Percentiles rank a stretch among this genome's conserved stretches.
Evolutionary conservation across 2,329 filamentous ascomycete genomes (phyloP).

Genomic region (Calonectria henricotiae): DNA sequence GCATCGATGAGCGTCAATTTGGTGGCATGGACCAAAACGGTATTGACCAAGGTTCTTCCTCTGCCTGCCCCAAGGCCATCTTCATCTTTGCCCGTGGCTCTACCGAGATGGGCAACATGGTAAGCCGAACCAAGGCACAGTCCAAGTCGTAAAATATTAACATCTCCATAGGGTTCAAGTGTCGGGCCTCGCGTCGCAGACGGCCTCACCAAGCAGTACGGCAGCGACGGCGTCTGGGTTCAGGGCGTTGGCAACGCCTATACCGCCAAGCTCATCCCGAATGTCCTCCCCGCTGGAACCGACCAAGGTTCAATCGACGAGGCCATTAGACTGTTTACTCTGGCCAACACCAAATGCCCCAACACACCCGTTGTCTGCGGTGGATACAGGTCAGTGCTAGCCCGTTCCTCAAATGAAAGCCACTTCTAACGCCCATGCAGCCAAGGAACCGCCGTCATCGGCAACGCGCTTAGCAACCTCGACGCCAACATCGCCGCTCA

Average conservation of each 20-base stretch:
- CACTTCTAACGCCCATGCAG: conserved; percentile 59
- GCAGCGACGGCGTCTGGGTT: conserved; percentile 56
- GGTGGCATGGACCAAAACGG: conserved; percentile 49
- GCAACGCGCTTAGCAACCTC: conserved; percentile 59
- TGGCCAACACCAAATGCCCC: conserved; percentile 63
- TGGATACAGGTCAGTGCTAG: conserved; percentile 53
- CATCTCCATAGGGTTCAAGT: conserved; percentile 49
- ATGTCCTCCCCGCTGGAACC: conserved; percentile 60
- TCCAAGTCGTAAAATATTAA: no score
- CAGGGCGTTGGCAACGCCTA: conserved; percentile 65
- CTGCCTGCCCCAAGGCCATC: conserved; percentile 58
- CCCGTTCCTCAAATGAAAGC: conserved; percentile 36
- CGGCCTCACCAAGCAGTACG: conserved; percentile 52
- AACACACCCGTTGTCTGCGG: conserved; percentile 62
- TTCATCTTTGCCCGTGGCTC: conserved; percentile 62
- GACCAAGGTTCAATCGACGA: conserved; percentile 59
- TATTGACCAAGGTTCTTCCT: conserved; percentile 51
- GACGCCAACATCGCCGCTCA: conserved; percentile 53
- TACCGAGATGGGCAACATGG: conserved; percentile 60
- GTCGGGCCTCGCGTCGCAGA: conserved; percentile 54
- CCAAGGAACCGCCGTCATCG: conserved; percentile 64
- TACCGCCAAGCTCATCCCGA: conserved; percentile 56
- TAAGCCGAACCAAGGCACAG: conserved; percentile 35
- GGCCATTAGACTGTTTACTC: conserved; percentile 59
- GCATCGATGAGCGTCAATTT: conserved; percentile 44